Evolutionary conservation across 2,329 filamentous ascomycete species (phyloP).

Genomic region (Aspergillus nomiae): DNA sequence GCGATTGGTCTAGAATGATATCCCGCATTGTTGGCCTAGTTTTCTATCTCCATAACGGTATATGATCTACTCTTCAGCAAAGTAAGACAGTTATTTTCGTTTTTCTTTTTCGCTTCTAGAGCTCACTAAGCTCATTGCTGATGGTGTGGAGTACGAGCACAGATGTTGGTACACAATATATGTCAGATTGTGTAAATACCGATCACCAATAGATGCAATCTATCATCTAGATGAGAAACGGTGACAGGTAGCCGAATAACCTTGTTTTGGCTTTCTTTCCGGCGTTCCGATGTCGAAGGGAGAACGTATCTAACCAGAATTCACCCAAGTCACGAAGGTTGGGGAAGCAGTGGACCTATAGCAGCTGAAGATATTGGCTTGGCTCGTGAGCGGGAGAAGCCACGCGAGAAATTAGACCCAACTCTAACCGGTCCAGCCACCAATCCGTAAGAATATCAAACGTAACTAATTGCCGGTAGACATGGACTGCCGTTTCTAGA

Average conservation of each 20-base stretch:
- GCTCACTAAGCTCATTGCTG: neutral
- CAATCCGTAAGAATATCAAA: neutral
- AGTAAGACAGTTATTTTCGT: neutral
- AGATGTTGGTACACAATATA: neutral
- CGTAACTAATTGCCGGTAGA: neutral
- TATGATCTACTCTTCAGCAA: neutral
- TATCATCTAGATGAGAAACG: neutral
- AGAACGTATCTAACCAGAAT: neutral
- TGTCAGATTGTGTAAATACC: neutral
- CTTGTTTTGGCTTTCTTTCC: neutral
- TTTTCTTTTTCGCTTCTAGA: neutral
- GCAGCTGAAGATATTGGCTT: neutral
- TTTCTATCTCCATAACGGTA: neutral
- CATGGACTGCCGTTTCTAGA: neutral
- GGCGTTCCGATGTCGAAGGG: neutral
- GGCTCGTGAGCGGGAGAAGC: neutral
- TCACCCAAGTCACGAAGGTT: neutral
- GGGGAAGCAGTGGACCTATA: conserved; percentile 1
- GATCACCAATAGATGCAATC: neutral
- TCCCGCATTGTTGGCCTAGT: neutral
- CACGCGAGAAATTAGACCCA: neutral
- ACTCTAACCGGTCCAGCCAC: neutral
- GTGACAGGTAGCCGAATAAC: neutral
- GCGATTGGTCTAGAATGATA: neutral
- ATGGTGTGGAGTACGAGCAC: neutral